A percentile compares a stretch with the other conserved stretches of the same genome.
phyloP scores from a whole-genome alignment of 2,329 filamentous ascomycete genomes.

The Stachybotrys chlorohalonatus region DNA sequence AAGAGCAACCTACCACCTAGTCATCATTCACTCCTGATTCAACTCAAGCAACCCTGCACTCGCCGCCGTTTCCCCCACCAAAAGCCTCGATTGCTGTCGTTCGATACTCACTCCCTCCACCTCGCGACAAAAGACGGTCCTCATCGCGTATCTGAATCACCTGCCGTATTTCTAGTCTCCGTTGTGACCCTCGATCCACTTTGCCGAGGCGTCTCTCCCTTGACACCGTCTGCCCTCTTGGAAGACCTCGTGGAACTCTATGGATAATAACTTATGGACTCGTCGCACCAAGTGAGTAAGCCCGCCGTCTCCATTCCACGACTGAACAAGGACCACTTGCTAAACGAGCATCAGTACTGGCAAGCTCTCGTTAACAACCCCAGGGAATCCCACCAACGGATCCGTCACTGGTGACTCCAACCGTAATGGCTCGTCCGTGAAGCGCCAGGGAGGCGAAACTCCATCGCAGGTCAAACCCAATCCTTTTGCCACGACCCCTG shows the following conservation, averaged over 20 bases:
- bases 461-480: slow-evolving; percentile 70
- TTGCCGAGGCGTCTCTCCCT: neutral
- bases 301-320: neutral
- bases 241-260: slow-evolving; percentile 21
- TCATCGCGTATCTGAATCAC: no score
- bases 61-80: no score
- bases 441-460: slow-evolving; percentile 63
- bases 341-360: slow-evolving; percentile 48
- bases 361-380: slow-evolving; percentile 85
- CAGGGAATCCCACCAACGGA: slow-evolving; percentile 46
- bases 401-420: slow-evolving; percentile 42
- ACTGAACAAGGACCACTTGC: slow-evolving; percentile 6
- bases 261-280: slow-evolving; percentile 62
- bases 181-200: neutral
- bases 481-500: slow-evolving; percentile 69
- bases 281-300: slow-evolving; percentile 69
- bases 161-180: neutral
- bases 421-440: slow-evolving; percentile 57
- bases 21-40: no score
- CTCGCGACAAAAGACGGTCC: no score
- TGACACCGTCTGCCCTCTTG: neutral
- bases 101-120: no score
- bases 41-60: no score
- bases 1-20: no score
- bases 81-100: no score